Percentiles rank a stretch among this genome's conserved stretches.
Evolutionary conservation across 1,284 basidiomycete species (phyloP).

Genomic region (Meripilus lineatus): DNA sequence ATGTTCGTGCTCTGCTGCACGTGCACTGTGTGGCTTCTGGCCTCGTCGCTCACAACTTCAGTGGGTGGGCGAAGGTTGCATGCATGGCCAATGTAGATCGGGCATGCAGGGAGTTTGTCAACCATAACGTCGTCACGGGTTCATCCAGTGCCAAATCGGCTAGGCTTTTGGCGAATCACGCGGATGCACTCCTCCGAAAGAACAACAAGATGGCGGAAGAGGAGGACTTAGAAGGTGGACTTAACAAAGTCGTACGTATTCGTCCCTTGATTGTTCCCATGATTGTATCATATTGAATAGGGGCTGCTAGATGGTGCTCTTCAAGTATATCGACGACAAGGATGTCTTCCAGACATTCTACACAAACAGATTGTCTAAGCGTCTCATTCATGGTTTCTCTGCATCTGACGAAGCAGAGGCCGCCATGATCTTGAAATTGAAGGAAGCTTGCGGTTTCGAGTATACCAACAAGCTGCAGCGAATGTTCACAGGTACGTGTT

Average conservation of each 20-base stretch:
- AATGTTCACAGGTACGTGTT: constrained; percentile 89
- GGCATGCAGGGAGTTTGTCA: constrained; percentile 96
- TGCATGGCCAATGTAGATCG: constrained; percentile 81
- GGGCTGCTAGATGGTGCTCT: constrained; percentile 87
- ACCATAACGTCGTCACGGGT: constrained; percentile 88
- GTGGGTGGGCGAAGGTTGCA: constrained; percentile 90
- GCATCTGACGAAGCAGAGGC: constrained; percentile 97
- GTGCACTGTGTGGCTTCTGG: constrained; percentile 93
- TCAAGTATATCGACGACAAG: constrained; percentile 99
- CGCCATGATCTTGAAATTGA: constrained; percentile 98
- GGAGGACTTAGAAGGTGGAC: constrained; percentile 79
- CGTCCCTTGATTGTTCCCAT: not conserved
- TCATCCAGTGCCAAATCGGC: constrained; percentile 85
- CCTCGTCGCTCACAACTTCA: constrained; percentile 88
- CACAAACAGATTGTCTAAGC: constrained; percentile 92
- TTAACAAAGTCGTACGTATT: constrained; percentile 84
- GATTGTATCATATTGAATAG: too few relatives aligned
- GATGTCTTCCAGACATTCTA: constrained; percentile 99
- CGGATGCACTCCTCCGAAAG: constrained; percentile 89
- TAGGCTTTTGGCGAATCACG: constrained; percentile 92
- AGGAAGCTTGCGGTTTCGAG: constrained; percentile 98
- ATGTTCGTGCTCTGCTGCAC: constrained; percentile 88
- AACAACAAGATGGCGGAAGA: constrained; percentile 96
- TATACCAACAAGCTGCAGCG: constrained; percentile 97
- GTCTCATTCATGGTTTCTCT: constrained; percentile 89